Base-by-base conservation (phyloP, 164 flowering plant species). In the Dillenia turbinata region DNA sequence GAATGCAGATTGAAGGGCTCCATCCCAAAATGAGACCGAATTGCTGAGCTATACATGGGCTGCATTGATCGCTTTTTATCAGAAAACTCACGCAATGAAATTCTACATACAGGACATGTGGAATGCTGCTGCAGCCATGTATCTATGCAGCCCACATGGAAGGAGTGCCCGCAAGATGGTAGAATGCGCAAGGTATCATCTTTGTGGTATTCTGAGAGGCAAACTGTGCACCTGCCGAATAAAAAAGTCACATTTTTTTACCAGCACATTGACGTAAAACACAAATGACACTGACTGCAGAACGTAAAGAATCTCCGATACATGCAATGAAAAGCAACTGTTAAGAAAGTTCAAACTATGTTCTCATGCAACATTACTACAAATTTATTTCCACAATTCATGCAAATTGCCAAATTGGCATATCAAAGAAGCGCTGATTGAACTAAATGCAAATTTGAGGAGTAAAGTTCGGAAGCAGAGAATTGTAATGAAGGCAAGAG, bases 61-160 rank as follows among this genome's bases (percentile, higher is more conserved):
- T 78, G 96, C 89, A 88, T 82, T 26, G 65, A 15, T 44, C 83
- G 74, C 55, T 88, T 90, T 64, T 78, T 86, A 46, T 86, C 96
- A 0, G 90, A 76, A 45, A 64, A 75, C 15, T 83, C 87, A 15
- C 87, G 81, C 64, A 89, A 63, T 15, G 99, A 91, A 49, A 89
- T 70, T 52, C 97, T 81, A 75, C 99, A 91, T 33, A 94, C 85
- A 6, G 99, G 99, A 64, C 99, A 94, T 6, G 99, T 91, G 49
- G 87, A 79, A 65, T 91, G 89, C 72, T 88, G 95, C 70, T 83
- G 90, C 48, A 94, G 77, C 99, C 97, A 94, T 67, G 83, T 81
- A 75, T 89, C 99, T 70, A 94, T 91, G 79, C 99, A 94, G 33
- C 76, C 69, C 2, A 74, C 81, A 59, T 94, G 99, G 74, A 94